phyloP scores from a whole-genome alignment of 768 basidiomycete genomes.

The Trametes punicea region DNA sequence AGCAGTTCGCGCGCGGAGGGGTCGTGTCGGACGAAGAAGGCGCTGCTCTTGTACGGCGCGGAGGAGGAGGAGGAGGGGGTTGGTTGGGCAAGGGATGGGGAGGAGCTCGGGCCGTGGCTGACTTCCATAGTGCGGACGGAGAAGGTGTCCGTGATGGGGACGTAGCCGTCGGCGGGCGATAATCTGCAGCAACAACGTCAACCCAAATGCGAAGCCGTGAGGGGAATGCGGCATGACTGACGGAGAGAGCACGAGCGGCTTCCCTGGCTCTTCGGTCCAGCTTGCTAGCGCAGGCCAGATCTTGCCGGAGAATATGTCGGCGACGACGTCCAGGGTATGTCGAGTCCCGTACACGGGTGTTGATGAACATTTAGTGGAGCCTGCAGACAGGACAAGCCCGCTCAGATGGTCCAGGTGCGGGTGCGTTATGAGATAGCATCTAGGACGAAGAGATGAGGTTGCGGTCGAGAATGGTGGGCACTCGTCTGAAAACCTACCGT shows the following conservation, averaged over 20 bases:
- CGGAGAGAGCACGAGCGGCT: slow-evolving; percentile 62
- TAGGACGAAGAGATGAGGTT: slow-evolving; percentile 27
- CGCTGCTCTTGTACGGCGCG: slow-evolving; percentile 69
- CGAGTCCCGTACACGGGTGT: slow-evolving; percentile 63
- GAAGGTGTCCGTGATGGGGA: slow-evolving; percentile 47
- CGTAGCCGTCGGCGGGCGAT: slow-evolving; percentile 49
- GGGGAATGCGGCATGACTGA: slow-evolving; percentile 35
- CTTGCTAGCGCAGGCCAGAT: slow-evolving; percentile 86
- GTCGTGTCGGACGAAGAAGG: slow-evolving; percentile 81
- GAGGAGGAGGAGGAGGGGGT: background rate
- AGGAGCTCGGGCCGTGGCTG: slow-evolving; percentile 61
- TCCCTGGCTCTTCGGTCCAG: slow-evolving; percentile 61
- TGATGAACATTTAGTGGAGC: slow-evolving; percentile 58
- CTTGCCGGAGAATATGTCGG: slow-evolving; percentile 70
- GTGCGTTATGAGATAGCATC: slow-evolving; percentile 84
- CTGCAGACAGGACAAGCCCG: slow-evolving; percentile 80
- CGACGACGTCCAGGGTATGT: slow-evolving; percentile 63
- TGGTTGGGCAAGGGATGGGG: background rate
- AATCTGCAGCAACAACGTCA: slow-evolving; percentile 37
- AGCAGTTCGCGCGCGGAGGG: slow-evolving; percentile 66
- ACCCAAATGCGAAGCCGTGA: slow-evolving; percentile 2
- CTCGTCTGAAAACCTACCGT: slow-evolving; percentile 15
- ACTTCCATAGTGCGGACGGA: slow-evolving; percentile 67
- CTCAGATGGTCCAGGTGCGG: slow-evolving; percentile 90
- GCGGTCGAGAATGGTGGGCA: background rate